phyloP scores from a whole-genome alignment of 192 early-diverging fungal species.

The Coemansia sp. region DNA sequence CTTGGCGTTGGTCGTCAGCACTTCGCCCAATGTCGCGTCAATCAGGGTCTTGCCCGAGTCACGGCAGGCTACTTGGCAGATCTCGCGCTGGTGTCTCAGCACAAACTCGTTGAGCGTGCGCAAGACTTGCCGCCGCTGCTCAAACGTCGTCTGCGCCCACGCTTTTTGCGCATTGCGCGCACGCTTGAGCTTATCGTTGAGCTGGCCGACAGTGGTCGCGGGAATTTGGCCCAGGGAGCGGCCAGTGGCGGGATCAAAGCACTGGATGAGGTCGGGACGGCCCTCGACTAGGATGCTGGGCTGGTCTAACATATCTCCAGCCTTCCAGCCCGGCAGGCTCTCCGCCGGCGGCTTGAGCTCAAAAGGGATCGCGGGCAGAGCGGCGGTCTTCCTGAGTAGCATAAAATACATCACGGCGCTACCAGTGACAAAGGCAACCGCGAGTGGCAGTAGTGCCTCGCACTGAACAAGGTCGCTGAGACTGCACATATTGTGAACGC shows the following conservation, averaged over 20 bases:
- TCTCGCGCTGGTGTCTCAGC: conserved; percentile 72
- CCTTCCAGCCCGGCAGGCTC: conserved; percentile 41
- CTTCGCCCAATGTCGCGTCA: conserved; percentile 84
- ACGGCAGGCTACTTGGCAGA: conserved; percentile 71
- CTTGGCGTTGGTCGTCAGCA: conserved; percentile 77
- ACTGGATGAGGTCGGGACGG: conserved; percentile 61
- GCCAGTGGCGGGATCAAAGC: conserved; percentile 87
- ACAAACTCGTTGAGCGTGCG: conserved; percentile 73
- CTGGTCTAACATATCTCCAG: conserved; percentile 20
- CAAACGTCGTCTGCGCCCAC: conserved; percentile 74
- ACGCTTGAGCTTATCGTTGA: conserved; percentile 59
- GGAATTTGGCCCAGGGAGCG: conserved; percentile 66
- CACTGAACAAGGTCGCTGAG: conserved; percentile 10
- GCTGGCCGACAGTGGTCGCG: conserved; percentile 60
- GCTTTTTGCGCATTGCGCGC: conserved; percentile 67
- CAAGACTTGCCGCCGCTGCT: conserved; percentile 71
- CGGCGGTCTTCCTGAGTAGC: conserved; percentile 1
- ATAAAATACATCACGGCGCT: conserved; percentile 25
- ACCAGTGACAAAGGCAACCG: conserved; percentile 24
- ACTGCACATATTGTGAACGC: conserved; percentile 7
- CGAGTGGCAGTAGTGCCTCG: conserved; percentile 20
- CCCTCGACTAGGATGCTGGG: conserved; percentile 32
- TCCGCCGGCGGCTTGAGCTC: conserved; percentile 41
- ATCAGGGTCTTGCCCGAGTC: conserved; percentile 85
- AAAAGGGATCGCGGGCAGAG: conserved; percentile 35